Percentiles rank a stretch among this genome's conserved stretches.
These are phyloP conservation scores for Tolypocladium sp. DNA, from an alignment of 2,329 filamentous ascomycete genomes.

Conservation along the genomic window DNA sequence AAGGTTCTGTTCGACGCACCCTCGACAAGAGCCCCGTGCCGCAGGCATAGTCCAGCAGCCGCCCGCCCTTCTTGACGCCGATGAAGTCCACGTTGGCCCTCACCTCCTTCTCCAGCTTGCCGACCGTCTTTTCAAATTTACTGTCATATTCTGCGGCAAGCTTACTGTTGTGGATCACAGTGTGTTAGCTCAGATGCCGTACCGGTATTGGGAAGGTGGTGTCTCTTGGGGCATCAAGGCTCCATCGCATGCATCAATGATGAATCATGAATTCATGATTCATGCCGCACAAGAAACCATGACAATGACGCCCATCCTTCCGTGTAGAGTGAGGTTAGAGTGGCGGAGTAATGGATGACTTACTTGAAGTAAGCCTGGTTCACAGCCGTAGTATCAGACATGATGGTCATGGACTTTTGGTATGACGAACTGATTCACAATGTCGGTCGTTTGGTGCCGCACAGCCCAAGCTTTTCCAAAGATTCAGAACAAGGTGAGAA, in stretches of 20 bases:
- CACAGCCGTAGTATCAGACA: conserved; percentile 20
- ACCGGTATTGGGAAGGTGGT: background rate
- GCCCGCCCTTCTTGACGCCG: conserved; percentile 38
- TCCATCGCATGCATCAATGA: background rate
- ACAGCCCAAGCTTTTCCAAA: background rate
- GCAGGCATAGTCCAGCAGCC: conserved; percentile 67
- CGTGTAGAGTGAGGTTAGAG: too few relatives aligned
- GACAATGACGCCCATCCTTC: background rate
- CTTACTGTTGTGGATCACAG: conserved; percentile 11
- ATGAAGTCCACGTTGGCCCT: conserved; percentile 49
- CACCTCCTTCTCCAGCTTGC: conserved; percentile 45
- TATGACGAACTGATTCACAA: background rate
- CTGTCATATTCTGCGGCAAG: conserved; percentile 31
- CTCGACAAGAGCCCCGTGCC: conserved; percentile 59
- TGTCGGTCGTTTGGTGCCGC: background rate
- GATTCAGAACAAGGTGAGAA: background rate
- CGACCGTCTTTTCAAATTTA: conserved; percentile 43
- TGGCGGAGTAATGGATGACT: conserved; percentile 9
- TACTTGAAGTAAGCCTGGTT: conserved; percentile 36
- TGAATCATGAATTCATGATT: background rate
- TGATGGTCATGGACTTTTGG: conserved; percentile 7
- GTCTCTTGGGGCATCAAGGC: background rate
- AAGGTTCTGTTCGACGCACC: conserved; percentile 28
- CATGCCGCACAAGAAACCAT: too few relatives aligned
- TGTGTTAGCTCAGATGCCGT: background rate